A percentile compares a stretch with the other conserved stretches of the same genome.
phyloP scores from a whole-genome alignment of 148 eudicot species.

The Chenopodium suecicum region DNA sequence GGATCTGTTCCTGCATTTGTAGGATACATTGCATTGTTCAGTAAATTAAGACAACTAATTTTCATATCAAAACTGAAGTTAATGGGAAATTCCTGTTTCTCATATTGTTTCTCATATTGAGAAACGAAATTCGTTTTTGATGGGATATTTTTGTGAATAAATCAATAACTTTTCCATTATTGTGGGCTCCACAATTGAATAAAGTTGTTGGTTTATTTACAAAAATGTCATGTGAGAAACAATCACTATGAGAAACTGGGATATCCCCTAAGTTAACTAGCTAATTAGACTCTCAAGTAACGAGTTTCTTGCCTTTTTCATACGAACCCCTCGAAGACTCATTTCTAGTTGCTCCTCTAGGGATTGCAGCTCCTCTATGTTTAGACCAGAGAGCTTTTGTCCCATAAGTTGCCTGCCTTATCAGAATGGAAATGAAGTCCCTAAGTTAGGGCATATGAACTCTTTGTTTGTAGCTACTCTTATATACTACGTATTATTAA shows the following conservation, averaged over 20 bases:
- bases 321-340: conserved; percentile 56
- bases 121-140: too few relatives aligned
- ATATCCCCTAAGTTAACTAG: neutral
- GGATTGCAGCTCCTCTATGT: conserved; percentile 53
- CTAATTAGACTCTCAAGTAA: neutral
- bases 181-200: too few relatives aligned
- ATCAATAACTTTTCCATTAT: too few relatives aligned
- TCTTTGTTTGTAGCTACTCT: too few relatives aligned
- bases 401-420: conserved; percentile 71
- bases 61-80: neutral
- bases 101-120: too few relatives aligned
- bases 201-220: too few relatives aligned
- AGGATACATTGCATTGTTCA: too few relatives aligned
- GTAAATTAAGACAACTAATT: neutral
- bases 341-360: conserved; percentile 68
- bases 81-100: too few relatives aligned
- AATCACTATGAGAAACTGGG: too few relatives aligned
- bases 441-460: neutral
- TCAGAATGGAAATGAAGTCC: conserved; percentile 10
- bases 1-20: conserved; percentile 11
- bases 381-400: conserved; percentile 55
- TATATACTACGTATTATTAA: too few relatives aligned
- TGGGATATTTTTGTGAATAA: too few relatives aligned
- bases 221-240: too few relatives aligned
- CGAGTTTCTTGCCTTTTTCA: conserved; percentile 52